A percentile compares a stretch with the other conserved stretches of the same genome.
Conservation (phyloP, 345 rosid species). For the Stellera chamaejasme region DNA sequence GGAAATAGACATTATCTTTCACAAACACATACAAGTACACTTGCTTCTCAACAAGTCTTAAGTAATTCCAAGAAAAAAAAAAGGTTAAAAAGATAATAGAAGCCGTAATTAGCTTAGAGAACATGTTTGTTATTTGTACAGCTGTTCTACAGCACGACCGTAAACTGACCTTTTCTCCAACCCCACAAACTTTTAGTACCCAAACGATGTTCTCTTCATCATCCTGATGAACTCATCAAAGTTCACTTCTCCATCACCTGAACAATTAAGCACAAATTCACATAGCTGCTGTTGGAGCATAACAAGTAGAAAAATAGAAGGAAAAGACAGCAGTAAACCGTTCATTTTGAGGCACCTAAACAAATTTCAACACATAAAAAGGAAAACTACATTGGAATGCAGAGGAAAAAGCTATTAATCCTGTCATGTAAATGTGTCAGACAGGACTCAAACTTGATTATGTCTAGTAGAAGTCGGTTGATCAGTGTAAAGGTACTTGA, state of each 20-base stretch:
- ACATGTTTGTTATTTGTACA: conserved; percentile 7
- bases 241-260: conserved; percentile 72
- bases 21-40: no score
- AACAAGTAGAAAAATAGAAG: background rate
- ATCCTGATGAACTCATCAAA: conserved; percentile 57
- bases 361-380: background rate
- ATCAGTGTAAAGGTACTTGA: no score
- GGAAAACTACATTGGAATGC: background rate
- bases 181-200: conserved; percentile 21
- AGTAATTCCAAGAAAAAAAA: no score
- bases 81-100: no score
- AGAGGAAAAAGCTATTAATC: background rate
- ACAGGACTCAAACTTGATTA: no score
- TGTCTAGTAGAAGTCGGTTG: no score
- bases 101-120: no score
- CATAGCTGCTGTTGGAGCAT: background rate
- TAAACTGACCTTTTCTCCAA: conserved; percentile 9
- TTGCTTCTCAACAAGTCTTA: no score
- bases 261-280: conserved; percentile 7
- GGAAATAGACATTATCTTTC: no score
- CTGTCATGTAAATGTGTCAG: no score
- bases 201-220: conserved; percentile 58
- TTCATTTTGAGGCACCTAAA: background rate
- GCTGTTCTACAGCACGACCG: conserved; percentile 7
- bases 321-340: background rate